Base-by-base conservation (phyloP, 1,139 yeast species). In the Cylindricascospora bacillispora region DNA sequence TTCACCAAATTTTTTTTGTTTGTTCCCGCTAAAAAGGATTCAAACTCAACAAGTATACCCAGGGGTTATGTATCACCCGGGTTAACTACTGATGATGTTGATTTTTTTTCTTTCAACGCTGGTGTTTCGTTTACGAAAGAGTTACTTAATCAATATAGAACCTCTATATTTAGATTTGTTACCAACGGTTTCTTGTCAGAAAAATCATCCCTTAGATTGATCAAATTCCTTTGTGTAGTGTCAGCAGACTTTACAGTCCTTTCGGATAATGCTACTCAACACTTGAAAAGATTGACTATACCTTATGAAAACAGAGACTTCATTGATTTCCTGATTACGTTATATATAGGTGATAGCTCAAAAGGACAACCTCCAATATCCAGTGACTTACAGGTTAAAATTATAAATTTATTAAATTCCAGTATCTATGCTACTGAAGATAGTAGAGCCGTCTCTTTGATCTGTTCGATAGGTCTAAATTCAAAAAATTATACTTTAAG, bases 31-130 rank as follows among this genome's bases (percentile, higher is more conserved):
- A 48, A 40, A 20, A 40, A 55, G 2, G 50, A 45, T 18, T 49
- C 53, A 15, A 43, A 48, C 22, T 41, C 51, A 10, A 56, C 57
- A 10, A 36, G 41, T 4, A 57, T 62, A 11, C 65, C 67, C 18
- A 54, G 54, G 34, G 61, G 62, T 6, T 56, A 56, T 40, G 38
- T 66, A 31, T 62, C 70, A 30, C 81, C 89, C 0, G 93, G 94
- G 0, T 56, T 83, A 34, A 62, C 73, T 15, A 49, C 62, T 1
- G 50, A 52, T 0, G 82, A 78, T 33, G 63, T 66, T 19, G 50
- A 67, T 1, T 80, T 73, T 44, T 69, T 82, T 44, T 74, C 82
- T 0, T 64, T 64, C 31, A 70, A 70, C 38, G 82, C 92, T 4
- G 83, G 86, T 10, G 69, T 73, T 0, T 49, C 66, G 0, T 72